phyloP scores from a whole-genome alignment of 768 basidiomycete species.

The Tricholoma hemisulphureum region DNA sequence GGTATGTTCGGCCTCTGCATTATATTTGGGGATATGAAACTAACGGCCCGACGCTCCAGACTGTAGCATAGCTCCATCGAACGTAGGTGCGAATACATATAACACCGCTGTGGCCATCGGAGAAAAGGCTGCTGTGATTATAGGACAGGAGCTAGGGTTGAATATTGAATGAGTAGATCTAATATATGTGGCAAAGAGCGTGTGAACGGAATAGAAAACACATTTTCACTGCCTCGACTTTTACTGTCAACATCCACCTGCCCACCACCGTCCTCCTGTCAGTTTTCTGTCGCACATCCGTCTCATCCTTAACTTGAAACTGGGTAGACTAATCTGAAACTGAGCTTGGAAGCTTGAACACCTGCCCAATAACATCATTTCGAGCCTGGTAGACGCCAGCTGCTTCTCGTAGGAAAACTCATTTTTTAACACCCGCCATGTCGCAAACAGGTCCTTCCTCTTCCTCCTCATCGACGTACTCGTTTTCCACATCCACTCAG shows the following conservation, averaged over 20 bases:
- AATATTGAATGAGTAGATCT: no score
- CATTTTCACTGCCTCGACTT: neutral
- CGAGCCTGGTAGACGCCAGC: neutral
- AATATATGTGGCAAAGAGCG: neutral
- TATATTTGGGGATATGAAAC: no score
- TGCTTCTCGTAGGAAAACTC: neutral
- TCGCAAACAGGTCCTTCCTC: slow-evolving; percentile 20
- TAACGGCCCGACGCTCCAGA: no score
- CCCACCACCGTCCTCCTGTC: neutral
- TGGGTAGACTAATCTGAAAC: neutral
- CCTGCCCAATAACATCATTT: neutral
- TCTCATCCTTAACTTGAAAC: neutral
- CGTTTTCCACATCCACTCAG: slow-evolving; percentile 20
- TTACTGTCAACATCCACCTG: slow-evolving; percentile 3
- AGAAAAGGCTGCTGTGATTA: neutral
- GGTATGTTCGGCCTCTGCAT: no score
- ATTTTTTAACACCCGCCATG: slow-evolving; percentile 10
- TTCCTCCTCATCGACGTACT: slow-evolving; percentile 21
- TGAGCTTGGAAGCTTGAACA: neutral
- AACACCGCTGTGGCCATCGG: neutral
- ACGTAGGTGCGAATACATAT: neutral
- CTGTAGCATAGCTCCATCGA: neutral
- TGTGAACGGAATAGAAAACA: neutral
- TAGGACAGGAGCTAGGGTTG: no score
- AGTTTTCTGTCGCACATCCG: neutral